These are phyloP conservation scores for Ophiorrhiza pumila DNA, from an alignment of 257 asterid species.

Conservation along the genomic window DNA sequence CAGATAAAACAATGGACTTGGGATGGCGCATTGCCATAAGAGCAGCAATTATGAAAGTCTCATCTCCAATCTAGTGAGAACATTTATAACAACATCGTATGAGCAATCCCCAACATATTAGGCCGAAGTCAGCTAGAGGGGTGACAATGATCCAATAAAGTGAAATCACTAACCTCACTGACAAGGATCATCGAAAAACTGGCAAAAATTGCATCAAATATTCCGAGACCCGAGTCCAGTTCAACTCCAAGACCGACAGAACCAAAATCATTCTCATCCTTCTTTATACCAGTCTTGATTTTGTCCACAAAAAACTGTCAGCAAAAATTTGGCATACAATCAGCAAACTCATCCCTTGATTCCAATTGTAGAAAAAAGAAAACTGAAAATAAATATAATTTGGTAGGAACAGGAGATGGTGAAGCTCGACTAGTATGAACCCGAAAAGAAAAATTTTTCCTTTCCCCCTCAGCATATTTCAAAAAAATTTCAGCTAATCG, in stretches of 20 bases:
- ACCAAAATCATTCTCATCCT: conserved; percentile 41
- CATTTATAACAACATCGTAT: conserved; percentile 20
- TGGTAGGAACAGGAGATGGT: background rate
- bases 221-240: conserved; percentile 79
- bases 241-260: conserved; percentile 40
- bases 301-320: conserved; percentile 65
- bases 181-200: conserved; percentile 93
- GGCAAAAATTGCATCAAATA: conserved; percentile 80
- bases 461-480: background rate
- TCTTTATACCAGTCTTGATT: conserved; percentile 45
- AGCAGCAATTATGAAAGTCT: conserved; percentile 95
- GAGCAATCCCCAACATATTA: background rate
- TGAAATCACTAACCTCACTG: conserved; percentile 67
- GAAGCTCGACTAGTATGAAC: too few species aligned
- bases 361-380: background rate
- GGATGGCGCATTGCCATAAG: conserved; percentile 99
- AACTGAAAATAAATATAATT: background rate
- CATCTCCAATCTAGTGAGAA: conserved; percentile 76
- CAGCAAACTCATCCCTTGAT: background rate
- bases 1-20: conserved; percentile 85
- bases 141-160: conserved; percentile 16
- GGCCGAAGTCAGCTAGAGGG: conserved; percentile 5
- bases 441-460: background rate
- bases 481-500: background rate
- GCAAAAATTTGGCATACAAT: background rate